phyloP scores from a whole-genome alignment of 78 protist genomes.

The Chrysochromulina tobinii region DNA sequence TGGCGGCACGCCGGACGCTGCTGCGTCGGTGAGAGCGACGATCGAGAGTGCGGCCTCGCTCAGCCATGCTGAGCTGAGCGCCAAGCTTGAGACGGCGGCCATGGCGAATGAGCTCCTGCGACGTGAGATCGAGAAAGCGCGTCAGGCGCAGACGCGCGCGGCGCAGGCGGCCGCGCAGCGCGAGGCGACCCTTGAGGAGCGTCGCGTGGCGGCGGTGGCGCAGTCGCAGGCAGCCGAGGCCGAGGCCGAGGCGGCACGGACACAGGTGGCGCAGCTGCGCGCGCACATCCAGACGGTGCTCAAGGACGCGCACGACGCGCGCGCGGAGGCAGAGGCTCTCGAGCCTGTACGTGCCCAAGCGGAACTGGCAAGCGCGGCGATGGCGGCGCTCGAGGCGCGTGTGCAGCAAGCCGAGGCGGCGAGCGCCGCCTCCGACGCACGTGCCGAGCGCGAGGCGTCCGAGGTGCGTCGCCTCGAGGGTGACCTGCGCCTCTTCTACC shows the following conservation, averaged over 20 bases:
- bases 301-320: background rate
- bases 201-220: background rate
- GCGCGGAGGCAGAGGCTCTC: background rate
- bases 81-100: background rate
- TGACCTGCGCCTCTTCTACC: no score
- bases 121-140: background rate
- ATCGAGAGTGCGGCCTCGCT: no score
- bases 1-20: background rate
- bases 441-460: no score
- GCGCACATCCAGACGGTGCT: slow-evolving; percentile 3
- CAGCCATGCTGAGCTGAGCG: background rate
- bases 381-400: no score
- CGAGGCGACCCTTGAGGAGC: background rate
- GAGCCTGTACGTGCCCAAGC: no score
- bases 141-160: background rate
- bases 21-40: no score
- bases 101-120: background rate
- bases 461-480: no score
- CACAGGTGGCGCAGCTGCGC: background rate
- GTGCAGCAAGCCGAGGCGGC: no score
- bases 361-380: no score
- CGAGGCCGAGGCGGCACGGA: background rate
- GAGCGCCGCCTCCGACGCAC: no score
- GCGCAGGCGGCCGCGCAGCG: no score
- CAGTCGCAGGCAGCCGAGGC: background rate